phyloP scores from a whole-genome alignment of 177 flowering plant genomes.

The Vitis hybrid region DNA sequence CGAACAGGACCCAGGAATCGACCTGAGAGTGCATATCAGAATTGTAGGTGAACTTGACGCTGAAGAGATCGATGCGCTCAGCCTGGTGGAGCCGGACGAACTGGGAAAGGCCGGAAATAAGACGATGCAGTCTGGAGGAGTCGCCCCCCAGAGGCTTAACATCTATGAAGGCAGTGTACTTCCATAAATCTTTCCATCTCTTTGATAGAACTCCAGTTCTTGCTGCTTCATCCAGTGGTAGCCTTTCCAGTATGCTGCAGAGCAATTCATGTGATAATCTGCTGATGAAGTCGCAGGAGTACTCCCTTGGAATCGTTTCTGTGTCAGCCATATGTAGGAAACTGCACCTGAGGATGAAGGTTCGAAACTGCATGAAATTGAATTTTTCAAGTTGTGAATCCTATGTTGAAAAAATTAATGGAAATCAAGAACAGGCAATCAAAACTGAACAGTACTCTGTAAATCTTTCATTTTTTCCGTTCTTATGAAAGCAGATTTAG shows the following conservation, averaged over 20 bases:
- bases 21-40: not conserved
- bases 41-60: not conserved
- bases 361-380: too few relatives aligned
- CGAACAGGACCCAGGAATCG: slow-evolving; percentile 3
- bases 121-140: not conserved
- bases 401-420: too few relatives aligned
- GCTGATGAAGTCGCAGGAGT: not conserved
- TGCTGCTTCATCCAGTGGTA: slow-evolving; percentile 3
- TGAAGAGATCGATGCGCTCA: not conserved
- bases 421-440: too few relatives aligned
- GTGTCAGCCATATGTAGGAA: not conserved
- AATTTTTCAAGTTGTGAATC: too few relatives aligned
- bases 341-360: too few relatives aligned
- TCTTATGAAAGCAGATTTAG: too few relatives aligned
- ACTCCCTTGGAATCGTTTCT: not conserved
- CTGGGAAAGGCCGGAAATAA: not conserved
- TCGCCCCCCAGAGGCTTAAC: not conserved
- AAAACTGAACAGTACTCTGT: too few relatives aligned
- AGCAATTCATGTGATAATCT: not conserved
- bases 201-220: not conserved
- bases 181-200: slow-evolving; percentile 9
- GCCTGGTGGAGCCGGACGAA: not conserved
- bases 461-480: too few relatives aligned
- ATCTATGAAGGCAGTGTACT: not conserved
- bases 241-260: not conserved